phyloP scores from a whole-genome alignment of 1,284 basidiomycete species.

The Austroboletus olivaceoglutinosus region DNA sequence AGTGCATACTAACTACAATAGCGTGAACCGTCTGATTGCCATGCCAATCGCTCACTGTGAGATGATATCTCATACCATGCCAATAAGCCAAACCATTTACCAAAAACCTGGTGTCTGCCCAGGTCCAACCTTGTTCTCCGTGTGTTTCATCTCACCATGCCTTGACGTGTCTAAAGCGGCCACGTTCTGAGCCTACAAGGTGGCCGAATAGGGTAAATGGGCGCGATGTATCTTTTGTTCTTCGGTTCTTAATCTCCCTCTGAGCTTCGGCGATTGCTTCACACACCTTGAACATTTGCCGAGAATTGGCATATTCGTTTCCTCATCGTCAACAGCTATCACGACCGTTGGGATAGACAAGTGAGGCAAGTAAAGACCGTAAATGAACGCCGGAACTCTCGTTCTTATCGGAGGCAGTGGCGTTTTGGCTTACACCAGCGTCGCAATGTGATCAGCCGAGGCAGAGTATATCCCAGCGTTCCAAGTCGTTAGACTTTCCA shows the following conservation, averaged over 20 bases:
- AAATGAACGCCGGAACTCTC: neutral
- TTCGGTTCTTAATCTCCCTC: neutral
- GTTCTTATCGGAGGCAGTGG: neutral
- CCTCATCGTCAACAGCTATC: neutral
- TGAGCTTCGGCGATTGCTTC: slow-evolving; percentile 7
- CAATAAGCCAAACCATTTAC: neutral
- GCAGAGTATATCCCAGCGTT: neutral
- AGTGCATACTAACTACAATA: too few species aligned
- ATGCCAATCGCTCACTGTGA: neutral
- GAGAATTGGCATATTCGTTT: neutral
- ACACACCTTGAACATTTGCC: neutral
- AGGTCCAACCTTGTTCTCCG: neutral
- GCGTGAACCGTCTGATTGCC: neutral
- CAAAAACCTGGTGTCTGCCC: neutral
- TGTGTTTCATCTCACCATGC: slow-evolving; percentile 10
- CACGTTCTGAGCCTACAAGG: neutral
- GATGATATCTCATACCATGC: neutral
- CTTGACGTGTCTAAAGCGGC: slow-evolving; percentile 1
- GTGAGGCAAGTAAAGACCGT: too few species aligned
- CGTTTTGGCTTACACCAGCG: neutral
- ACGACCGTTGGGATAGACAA: neutral
- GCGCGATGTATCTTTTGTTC: neutral
- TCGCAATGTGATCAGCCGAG: slow-evolving; percentile 2
- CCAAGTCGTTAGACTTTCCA: neutral
- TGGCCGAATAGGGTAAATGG: slow-evolving; percentile 4